phyloP scores from a whole-genome alignment of 2,329 filamentous ascomycete genomes.

The Botrytis fabae region DNA sequence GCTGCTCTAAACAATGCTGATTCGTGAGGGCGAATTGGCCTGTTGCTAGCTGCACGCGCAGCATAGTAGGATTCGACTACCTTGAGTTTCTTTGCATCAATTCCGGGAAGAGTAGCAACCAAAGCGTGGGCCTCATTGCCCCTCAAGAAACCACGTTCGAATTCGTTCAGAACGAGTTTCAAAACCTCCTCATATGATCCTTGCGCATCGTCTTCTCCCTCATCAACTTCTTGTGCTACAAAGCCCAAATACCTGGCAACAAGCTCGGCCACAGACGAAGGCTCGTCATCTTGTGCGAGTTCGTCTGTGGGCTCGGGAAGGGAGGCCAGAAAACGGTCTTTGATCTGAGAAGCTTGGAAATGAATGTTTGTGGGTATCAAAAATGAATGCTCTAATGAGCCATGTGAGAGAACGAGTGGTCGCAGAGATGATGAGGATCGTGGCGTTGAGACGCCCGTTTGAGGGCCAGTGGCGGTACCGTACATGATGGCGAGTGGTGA shows the following conservation, averaged over 20 bases:
- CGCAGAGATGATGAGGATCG: constrained; percentile 90
- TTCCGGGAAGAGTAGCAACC: constrained; percentile 81
- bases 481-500: constrained; percentile 65
- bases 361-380: constrained; percentile 93
- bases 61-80: constrained; percentile 91
- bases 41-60: constrained; percentile 78
- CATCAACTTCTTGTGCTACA: constrained; percentile 83
- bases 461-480: constrained; percentile 77
- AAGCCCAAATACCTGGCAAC: constrained; percentile 93
- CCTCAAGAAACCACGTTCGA: constrained; percentile 89
- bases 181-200: constrained; percentile 91
- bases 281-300: constrained; percentile 96
- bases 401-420: constrained; percentile 86
- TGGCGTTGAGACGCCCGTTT: constrained; percentile 96
- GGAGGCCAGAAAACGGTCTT: constrained; percentile 82
- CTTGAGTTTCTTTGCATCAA: constrained; percentile 86
- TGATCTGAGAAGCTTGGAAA: constrained; percentile 92
- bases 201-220: constrained; percentile 85
- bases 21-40: constrained; percentile 87
- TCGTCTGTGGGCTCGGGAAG: constrained; percentile 93
- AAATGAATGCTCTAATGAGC: constrained; percentile 93
- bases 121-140: constrained; percentile 96
- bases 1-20: constrained; percentile 90
- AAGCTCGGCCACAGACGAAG: constrained; percentile 90
- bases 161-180: constrained; percentile 90